Evolutionary conservation across 202 grass and related monocot species (phyloP).

Genomic region (Carex arenaria): DNA sequence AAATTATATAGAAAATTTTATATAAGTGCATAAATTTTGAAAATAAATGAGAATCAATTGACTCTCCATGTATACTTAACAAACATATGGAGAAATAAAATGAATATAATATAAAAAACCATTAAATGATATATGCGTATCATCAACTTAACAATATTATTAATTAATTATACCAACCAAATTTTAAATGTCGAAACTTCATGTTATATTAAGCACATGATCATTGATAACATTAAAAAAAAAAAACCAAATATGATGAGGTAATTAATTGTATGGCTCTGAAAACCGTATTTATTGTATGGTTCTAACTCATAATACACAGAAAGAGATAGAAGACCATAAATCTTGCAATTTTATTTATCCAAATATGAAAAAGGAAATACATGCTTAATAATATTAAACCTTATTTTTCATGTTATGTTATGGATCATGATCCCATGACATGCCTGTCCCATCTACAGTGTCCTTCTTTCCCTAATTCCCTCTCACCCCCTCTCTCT

Average conservation of each 20-base stretch:
- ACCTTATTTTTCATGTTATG: background rate
- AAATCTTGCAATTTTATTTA: background rate
- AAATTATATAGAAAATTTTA: no score
- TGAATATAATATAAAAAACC: background rate
- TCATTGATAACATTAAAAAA: no score
- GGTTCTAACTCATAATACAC: background rate
- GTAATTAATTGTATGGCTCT: background rate
- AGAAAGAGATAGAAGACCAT: background rate
- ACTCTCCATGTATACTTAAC: no score
- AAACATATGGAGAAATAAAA: background rate
- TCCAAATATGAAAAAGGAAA: background rate
- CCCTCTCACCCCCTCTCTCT: background rate
- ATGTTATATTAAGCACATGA: no score
- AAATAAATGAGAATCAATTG: no score
- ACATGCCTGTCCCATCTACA: constrained; percentile 33
- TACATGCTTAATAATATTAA: background rate
- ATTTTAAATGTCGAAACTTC: background rate
- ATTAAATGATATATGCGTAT: background rate
- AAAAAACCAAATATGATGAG: no score
- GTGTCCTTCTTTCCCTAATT: constrained; percentile 28
- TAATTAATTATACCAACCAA: background rate
- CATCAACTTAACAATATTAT: background rate
- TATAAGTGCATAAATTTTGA: no score
- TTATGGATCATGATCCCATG: constrained; percentile 10
- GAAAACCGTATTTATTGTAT: background rate